phyloP scores from a whole-genome alignment of 768 basidiomycete species.

The Porpolomopsis calyptriformis region DNA sequence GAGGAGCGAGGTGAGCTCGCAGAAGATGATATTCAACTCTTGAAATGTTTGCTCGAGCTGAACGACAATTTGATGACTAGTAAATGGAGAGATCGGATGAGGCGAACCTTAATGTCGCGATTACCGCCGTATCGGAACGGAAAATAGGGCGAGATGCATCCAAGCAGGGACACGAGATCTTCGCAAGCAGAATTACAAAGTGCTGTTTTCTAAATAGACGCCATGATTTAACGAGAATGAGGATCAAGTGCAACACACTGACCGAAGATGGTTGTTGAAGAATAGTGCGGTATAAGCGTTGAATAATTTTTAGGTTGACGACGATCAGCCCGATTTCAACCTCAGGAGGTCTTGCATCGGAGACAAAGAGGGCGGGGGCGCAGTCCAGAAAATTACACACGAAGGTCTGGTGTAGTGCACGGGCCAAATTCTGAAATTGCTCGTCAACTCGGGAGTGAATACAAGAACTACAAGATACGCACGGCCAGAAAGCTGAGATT shows the following conservation, averaged over 20 bases:
- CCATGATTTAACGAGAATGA: constrained; percentile 2
- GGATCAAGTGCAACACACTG: constrained; percentile 15
- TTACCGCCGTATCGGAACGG: constrained; percentile 48
- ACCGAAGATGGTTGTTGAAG: constrained; percentile 34
- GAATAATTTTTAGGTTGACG: constrained; percentile 46
- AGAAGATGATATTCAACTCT: constrained; percentile 66
- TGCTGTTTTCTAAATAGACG: background rate
- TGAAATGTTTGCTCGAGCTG: constrained; percentile 60
- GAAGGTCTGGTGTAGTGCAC: constrained; percentile 67
- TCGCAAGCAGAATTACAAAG: constrained; percentile 22
- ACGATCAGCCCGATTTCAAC: constrained; percentile 50
- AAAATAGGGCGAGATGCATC: constrained; percentile 75
- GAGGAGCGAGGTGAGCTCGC: constrained; percentile 62
- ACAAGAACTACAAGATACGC: background rate
- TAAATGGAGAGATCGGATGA: background rate
- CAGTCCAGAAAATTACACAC: constrained; percentile 80
- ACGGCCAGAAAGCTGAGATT: constrained; percentile 7
- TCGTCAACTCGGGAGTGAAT: background rate
- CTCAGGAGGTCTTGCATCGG: constrained; percentile 46
- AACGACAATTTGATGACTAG: constrained; percentile 8
- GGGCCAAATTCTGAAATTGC: constrained; percentile 48
- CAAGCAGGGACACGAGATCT: constrained; percentile 49
- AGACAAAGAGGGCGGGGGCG: constrained; percentile 73
- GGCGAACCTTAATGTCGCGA: constrained; percentile 49
- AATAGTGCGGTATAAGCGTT: constrained; percentile 48